These are phyloP conservation scores for Luffa aegyptiaca DNA, from an alignment of 306 rosid genomes.

Conservation along the genomic window DNA sequence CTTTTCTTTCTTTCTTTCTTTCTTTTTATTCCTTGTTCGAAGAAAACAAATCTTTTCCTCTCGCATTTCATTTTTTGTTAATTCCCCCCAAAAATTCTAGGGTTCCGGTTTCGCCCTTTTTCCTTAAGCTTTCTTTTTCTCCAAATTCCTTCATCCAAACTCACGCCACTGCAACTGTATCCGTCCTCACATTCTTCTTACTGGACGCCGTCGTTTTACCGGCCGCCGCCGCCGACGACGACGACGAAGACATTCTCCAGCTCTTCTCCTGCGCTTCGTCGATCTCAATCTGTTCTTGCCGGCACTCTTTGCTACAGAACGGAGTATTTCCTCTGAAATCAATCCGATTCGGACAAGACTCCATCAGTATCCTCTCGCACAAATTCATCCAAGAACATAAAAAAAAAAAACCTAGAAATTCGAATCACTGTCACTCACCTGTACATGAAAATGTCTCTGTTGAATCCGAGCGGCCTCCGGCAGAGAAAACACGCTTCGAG, in stretches of 20 bases:
- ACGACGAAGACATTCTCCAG: conserved; percentile 31
- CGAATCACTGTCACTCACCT: not conserved
- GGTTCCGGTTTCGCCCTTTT: not conserved
- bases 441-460: conserved; percentile 86
- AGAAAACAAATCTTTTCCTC: not conserved
- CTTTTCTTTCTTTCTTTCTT: not conserved
- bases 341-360: not conserved
- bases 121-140: not conserved
- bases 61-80: not conserved
- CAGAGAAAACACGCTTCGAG: conserved; percentile 85
- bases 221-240: not conserved
- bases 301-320: conserved; percentile 90
- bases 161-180: conserved; percentile 63
- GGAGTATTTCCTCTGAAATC: conserved; percentile 77
- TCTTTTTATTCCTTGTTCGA: not conserved
- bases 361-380: conserved; percentile 13
- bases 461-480: conserved; percentile 53
- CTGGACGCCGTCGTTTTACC: conserved; percentile 45
- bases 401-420: not conserved
- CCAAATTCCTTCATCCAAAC: not conserved
- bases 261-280: conserved; percentile 73
- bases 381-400: not conserved
- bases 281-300: conserved; percentile 67
- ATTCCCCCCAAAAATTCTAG: not conserved
- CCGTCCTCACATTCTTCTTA: conserved; percentile 47